Evolutionary conservation across 352 stramenopile species (phyloP).

Genomic region (Phytophthora sojae): DNA sequence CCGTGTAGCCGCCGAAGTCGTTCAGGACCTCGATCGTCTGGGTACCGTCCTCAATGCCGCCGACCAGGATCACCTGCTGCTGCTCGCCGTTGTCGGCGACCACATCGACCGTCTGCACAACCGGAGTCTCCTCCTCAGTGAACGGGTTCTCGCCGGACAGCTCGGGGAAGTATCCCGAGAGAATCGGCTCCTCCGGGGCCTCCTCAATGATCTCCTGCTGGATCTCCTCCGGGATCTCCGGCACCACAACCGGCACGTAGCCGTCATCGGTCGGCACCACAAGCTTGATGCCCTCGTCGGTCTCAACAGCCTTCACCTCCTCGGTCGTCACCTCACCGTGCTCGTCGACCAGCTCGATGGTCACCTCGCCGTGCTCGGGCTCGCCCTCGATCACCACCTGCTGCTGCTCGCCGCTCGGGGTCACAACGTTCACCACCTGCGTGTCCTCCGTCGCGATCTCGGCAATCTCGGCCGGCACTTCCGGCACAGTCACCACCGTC

Average conservation of each 20-base stretch:
- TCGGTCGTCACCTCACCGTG: slow-evolving; percentile 9
- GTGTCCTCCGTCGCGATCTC: slow-evolving; percentile 2
- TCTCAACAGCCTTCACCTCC: background rate
- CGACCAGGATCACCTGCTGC: slow-evolving; percentile 14
- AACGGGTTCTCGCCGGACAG: too few relatives aligned
- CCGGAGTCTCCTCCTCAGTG: too few relatives aligned
- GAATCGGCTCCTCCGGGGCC: background rate
- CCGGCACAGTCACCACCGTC: slow-evolving; percentile 1
- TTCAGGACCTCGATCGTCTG: slow-evolving; percentile 21
- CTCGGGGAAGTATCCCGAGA: too few relatives aligned
- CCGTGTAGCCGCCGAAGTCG: slow-evolving; percentile 2
- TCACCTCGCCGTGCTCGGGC: slow-evolving; percentile 19
- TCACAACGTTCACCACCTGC: slow-evolving; percentile 21
- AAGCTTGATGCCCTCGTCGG: too few relatives aligned
- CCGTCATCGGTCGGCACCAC: background rate
- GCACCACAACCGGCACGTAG: background rate
- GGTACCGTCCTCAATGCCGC: slow-evolving; percentile 7
- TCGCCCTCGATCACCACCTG: slow-evolving; percentile 19
- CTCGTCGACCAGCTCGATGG: slow-evolving; percentile 13
- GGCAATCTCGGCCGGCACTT: slow-evolving; percentile 22
- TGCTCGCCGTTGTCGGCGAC: slow-evolving; percentile 7
- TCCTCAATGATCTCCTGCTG: background rate
- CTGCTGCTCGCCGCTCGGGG: slow-evolving; percentile 1
- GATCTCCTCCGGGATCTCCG: background rate
- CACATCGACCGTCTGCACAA: background rate